Percentiles rank a stretch among this genome's conserved stretches.
These are phyloP conservation scores for Kandelia obovata DNA, from an alignment of 345 rosid species.

Conservation along the genomic window DNA sequence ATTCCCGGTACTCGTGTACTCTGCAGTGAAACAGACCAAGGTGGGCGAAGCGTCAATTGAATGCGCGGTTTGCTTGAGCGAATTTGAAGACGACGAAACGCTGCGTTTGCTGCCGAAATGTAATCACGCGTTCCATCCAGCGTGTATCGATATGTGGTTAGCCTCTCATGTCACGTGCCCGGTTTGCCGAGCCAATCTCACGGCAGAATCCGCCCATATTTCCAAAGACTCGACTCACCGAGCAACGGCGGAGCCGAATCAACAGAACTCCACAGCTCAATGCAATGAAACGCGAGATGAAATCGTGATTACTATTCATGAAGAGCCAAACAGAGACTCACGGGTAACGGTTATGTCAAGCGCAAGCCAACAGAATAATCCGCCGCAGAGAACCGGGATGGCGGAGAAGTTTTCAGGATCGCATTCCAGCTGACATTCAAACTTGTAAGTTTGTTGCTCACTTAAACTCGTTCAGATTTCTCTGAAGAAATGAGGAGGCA, in stretches of 20 bases:
- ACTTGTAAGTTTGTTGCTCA: too few relatives aligned
- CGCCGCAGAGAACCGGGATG: conserved; percentile 12
- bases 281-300: conserved; percentile 12
- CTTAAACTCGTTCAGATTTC: too few relatives aligned
- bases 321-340: conserved; percentile 18
- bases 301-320: conserved; percentile 28
- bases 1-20: conserved; percentile 58
- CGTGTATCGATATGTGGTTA: conserved; percentile 56
- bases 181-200: conserved; percentile 51
- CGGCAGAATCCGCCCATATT: conserved; percentile 19
- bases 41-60: conserved; percentile 40
- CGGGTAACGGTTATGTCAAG: conserved; percentile 1
- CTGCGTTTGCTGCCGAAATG: conserved; percentile 46
- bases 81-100: conserved; percentile 15
- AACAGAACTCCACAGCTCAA: not conserved
- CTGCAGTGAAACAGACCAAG: conserved; percentile 44
- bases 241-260: conserved; percentile 7
- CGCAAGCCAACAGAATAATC: not conserved
- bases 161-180: conserved; percentile 53
- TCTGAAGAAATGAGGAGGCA: conserved; percentile 41
- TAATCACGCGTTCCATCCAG: conserved; percentile 51
- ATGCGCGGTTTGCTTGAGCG: conserved; percentile 27
- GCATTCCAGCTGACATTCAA: conserved; percentile 49
- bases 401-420: conserved; percentile 41
- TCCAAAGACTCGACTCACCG: not conserved